A percentile compares a stretch with the other conserved stretches of the same genome.
Conservation (phyloP, 2,329 filamentous ascomycete species). For the Lasiodiplodia hormozganensis region DNA sequence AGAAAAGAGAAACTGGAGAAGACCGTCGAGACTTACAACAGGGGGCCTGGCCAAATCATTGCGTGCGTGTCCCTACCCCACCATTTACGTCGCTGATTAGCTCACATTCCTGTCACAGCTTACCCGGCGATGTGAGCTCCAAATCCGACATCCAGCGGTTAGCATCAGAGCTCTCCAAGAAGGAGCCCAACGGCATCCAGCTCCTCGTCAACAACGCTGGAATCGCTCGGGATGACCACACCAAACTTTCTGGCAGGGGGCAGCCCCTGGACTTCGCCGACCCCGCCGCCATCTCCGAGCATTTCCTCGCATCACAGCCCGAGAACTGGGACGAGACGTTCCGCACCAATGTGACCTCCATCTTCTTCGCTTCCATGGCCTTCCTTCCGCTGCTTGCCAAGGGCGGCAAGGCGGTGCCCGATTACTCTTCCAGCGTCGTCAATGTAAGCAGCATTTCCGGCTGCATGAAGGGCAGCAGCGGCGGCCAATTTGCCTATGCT, state of each 20-base stretch:
- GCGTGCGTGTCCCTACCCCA: conserved; percentile 38
- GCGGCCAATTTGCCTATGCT: conserved; percentile 62
- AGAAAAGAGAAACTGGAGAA: conserved; percentile 45
- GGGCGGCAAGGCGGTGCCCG: conserved; percentile 53
- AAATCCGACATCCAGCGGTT: conserved; percentile 57
- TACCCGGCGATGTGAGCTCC: conserved; percentile 57
- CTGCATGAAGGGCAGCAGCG: conserved; percentile 57
- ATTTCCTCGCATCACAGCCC: conserved; percentile 57
- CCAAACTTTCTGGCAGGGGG: conserved; percentile 56
- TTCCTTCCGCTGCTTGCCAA: conserved; percentile 62
- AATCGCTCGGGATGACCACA: conserved; percentile 60
- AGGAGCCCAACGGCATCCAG: conserved; percentile 61
- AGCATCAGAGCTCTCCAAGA: conserved; percentile 49
- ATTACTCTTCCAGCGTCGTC: conserved; percentile 59
- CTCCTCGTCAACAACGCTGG: conserved; percentile 63
- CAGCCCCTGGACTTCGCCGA: conserved; percentile 55
- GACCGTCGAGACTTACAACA: conserved; percentile 55
- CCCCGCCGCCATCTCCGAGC: conserved; percentile 57
- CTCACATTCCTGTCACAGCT: conserved; percentile 32
- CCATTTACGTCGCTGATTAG: background rate
- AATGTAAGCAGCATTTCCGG: conserved; percentile 62
- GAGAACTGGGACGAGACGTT: conserved; percentile 59
- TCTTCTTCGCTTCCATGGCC: conserved; percentile 62
- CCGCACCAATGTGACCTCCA: conserved; percentile 58
- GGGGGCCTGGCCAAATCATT: conserved; percentile 56